Base-by-base conservation (phyloP, 768 basidiomycete species). In the Mycena chlorophos region DNA sequence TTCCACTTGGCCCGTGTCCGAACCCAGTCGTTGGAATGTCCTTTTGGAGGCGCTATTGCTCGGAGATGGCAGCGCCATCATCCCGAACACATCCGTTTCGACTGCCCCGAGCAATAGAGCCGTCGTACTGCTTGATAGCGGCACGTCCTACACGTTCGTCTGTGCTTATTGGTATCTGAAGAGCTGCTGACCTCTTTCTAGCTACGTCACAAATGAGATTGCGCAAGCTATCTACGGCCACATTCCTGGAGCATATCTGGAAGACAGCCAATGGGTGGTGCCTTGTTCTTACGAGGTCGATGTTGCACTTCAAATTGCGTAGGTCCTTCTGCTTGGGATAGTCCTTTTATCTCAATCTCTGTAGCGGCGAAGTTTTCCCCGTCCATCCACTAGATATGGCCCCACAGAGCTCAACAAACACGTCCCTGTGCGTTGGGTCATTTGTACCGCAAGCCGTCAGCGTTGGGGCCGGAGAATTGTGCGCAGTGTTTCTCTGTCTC, bases 291-390 rank as follows among this genome's bases (percentile, higher is more conserved):
- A 75, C 38, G 90, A 93, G 68, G 79, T 94, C 48, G 83, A 91
- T 59, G 80, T 92, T 69, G 89, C 90, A 1, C 70, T 94, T 42
- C 89, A 91, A 69, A 81, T 94, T 54, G 83, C 76, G 90, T 92
- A 61, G 58, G 82, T 73, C 23, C 43, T 50, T 17, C 31, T 49
- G 34, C 49, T 52, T 5, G 52, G 50, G 27, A 22, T 39, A 22
- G 37, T 31, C n/a, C 48, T 60, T 46, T 52, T 47, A 28, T 54
- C 43, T 13, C 47, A 63, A 55, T n/a, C 52, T 53, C 30, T 56
- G 20, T 53, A 91, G 91, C 45, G 81, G 85, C n/a, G 79, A 84
- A 66, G 74, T 89, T 14, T 89, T 83, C 67, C 87, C 91, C 38
- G 66, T 94, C 29, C 88, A 93, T 68, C 91, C 91, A 14, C 76